Percentiles rank a stretch among this genome's conserved stretches.
Evolutionary conservation across 257 asterid species (phyloP).

Genomic region (Hygrophila difformis): DNA sequence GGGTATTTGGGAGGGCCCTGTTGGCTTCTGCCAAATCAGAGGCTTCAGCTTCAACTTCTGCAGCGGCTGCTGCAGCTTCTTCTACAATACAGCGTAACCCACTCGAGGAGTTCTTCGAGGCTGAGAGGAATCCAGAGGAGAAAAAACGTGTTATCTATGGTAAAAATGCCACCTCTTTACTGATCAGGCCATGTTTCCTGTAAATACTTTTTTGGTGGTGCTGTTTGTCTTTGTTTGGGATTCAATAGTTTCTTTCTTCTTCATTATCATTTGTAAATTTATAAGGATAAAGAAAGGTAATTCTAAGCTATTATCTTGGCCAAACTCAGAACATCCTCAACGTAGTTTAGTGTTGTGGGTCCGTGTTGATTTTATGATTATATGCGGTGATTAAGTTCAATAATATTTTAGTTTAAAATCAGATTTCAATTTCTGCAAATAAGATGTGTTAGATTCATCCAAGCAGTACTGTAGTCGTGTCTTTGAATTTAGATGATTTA

Average conservation of each 20-base stretch:
- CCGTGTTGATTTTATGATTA: too few relatives aligned
- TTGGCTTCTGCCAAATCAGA: constrained; percentile 2
- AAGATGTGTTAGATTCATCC: too few relatives aligned
- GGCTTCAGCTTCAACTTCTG: too few relatives aligned
- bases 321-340: too few relatives aligned
- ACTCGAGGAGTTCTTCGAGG: constrained; percentile 9
- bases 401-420: too few relatives aligned
- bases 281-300: too few relatives aligned
- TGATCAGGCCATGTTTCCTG: background rate
- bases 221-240: background rate
- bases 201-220: too few relatives aligned
- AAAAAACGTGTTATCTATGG: constrained; percentile 1
- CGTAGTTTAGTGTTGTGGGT: too few relatives aligned
- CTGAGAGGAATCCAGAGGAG: constrained; percentile 9
- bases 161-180: background rate
- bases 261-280: background rate
- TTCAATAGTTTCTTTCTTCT: background rate
- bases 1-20: constrained; percentile 1
- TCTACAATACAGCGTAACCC: background rate
- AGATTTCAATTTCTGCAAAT: constrained; percentile 23
- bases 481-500: too few relatives aligned
- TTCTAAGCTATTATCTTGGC: too few relatives aligned
- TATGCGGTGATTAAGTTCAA: too few relatives aligned
- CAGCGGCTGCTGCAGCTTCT: constrained; percentile 3
- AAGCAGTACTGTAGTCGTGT: too few relatives aligned